A percentile compares a stretch with the other conserved stretches of the same genome.
These are phyloP conservation scores for Glaciozyma martinii DNA, from an alignment of 768 basidiomycete genomes.

Conservation along the genomic window DNA sequence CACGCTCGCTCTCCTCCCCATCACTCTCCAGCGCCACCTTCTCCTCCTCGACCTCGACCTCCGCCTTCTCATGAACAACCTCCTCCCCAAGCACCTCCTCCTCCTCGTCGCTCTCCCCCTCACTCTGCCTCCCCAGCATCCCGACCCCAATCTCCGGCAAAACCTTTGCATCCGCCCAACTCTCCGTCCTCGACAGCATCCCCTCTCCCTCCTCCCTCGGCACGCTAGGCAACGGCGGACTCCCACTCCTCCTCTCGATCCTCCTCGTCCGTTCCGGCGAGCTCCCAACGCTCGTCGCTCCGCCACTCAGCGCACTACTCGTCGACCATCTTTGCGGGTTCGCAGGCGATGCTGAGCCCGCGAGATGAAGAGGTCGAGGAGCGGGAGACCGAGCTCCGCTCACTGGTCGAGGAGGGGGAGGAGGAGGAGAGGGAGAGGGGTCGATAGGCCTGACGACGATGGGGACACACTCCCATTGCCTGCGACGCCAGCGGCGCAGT, in stretches of 20 bases:
- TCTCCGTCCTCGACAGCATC: neutral
- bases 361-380: neutral
- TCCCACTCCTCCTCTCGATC: neutral
- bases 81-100: no score
- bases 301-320: neutral
- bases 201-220: neutral
- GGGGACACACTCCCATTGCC: conserved; percentile 25
- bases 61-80: no score
- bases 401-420: neutral
- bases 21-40: no score
- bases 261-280: neutral
- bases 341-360: neutral
- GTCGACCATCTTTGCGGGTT: neutral
- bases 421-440: neutral
- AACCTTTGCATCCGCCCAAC: neutral
- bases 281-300: neutral
- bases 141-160: no score
- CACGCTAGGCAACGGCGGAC: neutral
- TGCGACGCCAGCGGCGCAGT: conserved; percentile 21
- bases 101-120: no score
- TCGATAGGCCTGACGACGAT: conserved; percentile 13
- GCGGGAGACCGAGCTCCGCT: neutral
- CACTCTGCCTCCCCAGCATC: no score
- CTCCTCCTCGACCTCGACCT: no score
- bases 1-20: no score